phyloP scores from a whole-genome alignment of 352 stramenopile genomes.

The Phytophthora chlamydospora region DNA sequence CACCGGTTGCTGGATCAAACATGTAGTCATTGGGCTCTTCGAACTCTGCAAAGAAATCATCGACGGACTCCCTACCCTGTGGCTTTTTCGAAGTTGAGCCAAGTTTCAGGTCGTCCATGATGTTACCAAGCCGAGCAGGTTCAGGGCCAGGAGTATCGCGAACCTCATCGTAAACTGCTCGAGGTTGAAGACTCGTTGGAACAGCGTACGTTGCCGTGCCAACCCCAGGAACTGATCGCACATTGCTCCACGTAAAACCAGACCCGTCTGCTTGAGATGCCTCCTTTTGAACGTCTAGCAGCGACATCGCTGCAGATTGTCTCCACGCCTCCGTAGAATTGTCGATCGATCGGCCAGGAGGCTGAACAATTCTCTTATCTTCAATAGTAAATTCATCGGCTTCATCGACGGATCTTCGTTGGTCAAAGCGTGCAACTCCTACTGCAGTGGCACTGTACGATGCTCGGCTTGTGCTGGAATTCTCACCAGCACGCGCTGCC shows the following conservation, averaged over 20 bases:
- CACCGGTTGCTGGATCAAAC: constrained; percentile 61
- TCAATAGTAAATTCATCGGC: constrained; percentile 25
- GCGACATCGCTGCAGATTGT: constrained; percentile 26
- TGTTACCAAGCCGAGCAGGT: constrained; percentile 32
- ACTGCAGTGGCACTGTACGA: constrained; percentile 22
- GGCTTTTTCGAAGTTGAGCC: constrained; percentile 15
- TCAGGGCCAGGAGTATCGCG: constrained; percentile 8
- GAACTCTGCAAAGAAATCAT: constrained; percentile 81
- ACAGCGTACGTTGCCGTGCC: constrained; percentile 51
- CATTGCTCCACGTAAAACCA: constrained; percentile 49
- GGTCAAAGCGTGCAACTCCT: constrained; percentile 67
- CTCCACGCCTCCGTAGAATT: constrained; percentile 31
- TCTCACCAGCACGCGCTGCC: constrained; percentile 19
- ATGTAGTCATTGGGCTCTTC: constrained; percentile 81
- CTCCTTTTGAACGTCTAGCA: constrained; percentile 25
- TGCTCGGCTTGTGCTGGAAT: background rate
- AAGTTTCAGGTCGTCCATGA: constrained; percentile 72
- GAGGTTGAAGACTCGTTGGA: constrained; percentile 40
- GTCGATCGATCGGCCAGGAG: background rate
- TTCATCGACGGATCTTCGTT: constrained; percentile 35
- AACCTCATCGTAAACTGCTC: constrained; percentile 11
- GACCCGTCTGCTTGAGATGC: constrained; percentile 11
- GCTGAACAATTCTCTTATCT: constrained; percentile 5
- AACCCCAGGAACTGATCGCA: constrained; percentile 32
- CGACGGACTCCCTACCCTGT: constrained; percentile 42